Evolutionary conservation across 2,329 filamentous ascomycete species (phyloP).

Genomic region (Penicillium polonicum): DNA sequence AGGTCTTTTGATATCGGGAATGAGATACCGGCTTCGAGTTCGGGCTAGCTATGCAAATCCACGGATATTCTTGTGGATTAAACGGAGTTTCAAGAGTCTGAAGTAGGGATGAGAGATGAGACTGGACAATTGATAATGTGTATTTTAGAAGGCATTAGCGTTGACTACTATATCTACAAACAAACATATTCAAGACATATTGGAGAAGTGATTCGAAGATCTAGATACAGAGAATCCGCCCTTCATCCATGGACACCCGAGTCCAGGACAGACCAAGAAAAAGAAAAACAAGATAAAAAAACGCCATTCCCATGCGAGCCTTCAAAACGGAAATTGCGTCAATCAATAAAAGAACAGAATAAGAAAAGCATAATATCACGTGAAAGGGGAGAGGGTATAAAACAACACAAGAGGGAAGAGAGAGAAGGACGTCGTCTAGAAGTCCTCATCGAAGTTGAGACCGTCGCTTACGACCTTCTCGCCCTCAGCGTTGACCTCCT

Average conservation of each 20-base stretch:
- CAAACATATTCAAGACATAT: constrained; percentile 3
- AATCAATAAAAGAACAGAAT: constrained; percentile 29
- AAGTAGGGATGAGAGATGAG: background rate
- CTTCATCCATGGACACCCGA: constrained; percentile 21
- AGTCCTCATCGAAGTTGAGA: constrained; percentile 95
- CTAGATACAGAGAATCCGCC: constrained; percentile 26
- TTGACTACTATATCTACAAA: background rate
- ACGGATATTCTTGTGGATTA: background rate
- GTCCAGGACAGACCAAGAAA: constrained; percentile 16
- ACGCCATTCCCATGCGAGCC: constrained; percentile 39
- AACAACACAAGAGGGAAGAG: constrained; percentile 19
- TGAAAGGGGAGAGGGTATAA: constrained; percentile 27
- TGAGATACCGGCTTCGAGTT: background rate
- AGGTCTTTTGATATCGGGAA: background rate
- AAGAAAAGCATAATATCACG: constrained; percentile 28
- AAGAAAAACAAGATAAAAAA: constrained; percentile 16
- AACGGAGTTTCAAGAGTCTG: background rate
- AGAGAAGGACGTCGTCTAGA: constrained; percentile 58
- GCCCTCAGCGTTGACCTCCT: constrained; percentile 54
- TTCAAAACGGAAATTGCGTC: constrained; percentile 26
- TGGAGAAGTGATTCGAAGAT: constrained; percentile 20
- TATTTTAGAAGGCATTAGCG: background rate
- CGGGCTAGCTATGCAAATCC: background rate
- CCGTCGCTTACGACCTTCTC: constrained; percentile 51
- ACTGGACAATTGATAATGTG: background rate